A percentile compares a stretch with the other conserved stretches of the same genome.
Evolutionary conservation across 768 basidiomycete species (phyloP).

Genomic region (Serendipita sp.): DNA sequence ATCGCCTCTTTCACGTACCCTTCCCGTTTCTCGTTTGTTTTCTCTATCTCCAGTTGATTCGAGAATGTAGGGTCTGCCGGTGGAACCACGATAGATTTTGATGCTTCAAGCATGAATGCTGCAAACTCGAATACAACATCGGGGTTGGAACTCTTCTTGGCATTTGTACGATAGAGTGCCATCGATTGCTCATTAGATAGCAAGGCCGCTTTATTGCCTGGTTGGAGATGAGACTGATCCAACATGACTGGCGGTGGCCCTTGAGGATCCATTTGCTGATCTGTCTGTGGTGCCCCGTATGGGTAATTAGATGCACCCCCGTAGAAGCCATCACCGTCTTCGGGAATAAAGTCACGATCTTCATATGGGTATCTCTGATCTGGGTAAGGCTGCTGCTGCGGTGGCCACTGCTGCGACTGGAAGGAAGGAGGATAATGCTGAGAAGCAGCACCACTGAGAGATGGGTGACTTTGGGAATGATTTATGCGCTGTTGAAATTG

Average conservation of each 20-base stretch:
- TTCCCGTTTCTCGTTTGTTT: constrained; percentile 65
- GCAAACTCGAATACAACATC: constrained; percentile 97
- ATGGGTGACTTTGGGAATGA: too few relatives aligned
- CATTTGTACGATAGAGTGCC: constrained; percentile 92
- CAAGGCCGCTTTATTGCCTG: constrained; percentile 81
- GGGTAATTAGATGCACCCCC: constrained; percentile 3
- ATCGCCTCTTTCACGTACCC: constrained; percentile 82
- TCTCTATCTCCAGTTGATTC: constrained; percentile 55
- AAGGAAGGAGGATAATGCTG: too few relatives aligned
- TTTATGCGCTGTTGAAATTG: not conserved
- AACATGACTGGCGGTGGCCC: constrained; percentile 25
- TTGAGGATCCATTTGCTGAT: not conserved
- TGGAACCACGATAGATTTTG: constrained; percentile 74
- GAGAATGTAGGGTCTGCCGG: constrained; percentile 45
- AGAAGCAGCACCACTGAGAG: too few relatives aligned
- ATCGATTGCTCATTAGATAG: constrained; percentile 92
- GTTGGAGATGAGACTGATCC: constrained; percentile 83
- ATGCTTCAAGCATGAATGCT: constrained; percentile 96
- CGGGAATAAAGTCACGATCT: not conserved
- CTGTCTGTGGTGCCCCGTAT: not conserved
- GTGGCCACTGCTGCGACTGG: not conserved
- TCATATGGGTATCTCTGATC: not conserved
- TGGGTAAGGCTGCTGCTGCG: not conserved
- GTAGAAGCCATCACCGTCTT: constrained; percentile 10
- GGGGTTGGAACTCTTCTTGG: constrained; percentile 96